Conservation (phyloP, 352 stramenopile species). For the Blastocystis sp. region DNA sequence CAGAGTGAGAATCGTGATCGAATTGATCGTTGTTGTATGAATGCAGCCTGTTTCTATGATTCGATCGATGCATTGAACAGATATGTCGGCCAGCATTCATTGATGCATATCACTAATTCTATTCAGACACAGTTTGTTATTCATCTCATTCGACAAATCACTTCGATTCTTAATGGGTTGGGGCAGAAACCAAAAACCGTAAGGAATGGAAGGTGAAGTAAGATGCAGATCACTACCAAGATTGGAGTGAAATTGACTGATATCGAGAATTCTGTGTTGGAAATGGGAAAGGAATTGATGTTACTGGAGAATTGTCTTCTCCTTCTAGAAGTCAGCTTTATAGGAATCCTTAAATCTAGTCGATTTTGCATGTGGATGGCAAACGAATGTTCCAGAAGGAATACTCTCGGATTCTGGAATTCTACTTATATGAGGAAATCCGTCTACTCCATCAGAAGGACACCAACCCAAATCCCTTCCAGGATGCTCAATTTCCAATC, state of each 20-base stretch:
- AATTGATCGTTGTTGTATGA: background rate
- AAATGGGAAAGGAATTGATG: background rate
- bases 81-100: background rate
- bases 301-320: background rate
- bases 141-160: background rate
- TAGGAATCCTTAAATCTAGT: background rate
- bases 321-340: background rate
- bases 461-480: background rate
- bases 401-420: background rate
- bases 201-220: background rate
- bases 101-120: background rate
- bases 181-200: background rate
- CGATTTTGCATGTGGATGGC: background rate
- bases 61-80: background rate
- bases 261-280: background rate
- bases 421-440: background rate
- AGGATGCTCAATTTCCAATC: background rate
- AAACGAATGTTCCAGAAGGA: background rate
- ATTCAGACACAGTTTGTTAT: background rate
- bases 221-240: background rate
- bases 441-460: background rate
- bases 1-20: background rate
- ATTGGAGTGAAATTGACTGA: background rate
- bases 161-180: background rate
- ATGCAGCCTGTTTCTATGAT: background rate